Evolutionary conservation across 1,284 basidiomycete genomes (phyloP), one percentile per base, ranked within the genome.

Genomic region (Austropuccinia psidii): DNA sequence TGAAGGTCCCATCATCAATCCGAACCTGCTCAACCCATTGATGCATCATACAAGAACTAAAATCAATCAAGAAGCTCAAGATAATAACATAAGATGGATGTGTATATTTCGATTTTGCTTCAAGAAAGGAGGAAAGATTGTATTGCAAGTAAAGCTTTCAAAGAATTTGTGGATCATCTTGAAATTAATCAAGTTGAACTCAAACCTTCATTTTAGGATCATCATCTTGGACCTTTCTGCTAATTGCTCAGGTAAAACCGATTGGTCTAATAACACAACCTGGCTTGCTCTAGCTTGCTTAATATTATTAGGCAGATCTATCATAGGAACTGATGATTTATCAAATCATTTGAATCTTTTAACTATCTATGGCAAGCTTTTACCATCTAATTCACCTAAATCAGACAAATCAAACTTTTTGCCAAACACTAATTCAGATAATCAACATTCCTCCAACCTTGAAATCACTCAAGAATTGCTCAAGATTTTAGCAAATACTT

Each of bases 191-290:
- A 50, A 9, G 4, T 27, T 35, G 54, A 55, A 27, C 33, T 69
- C 27, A 54, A 69, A 24, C 66, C 66, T 4, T 50, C 29, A 21
- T 47, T 69, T 69, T 29, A 69, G 66, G 31, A 21, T 47, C 41
- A 69, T 69, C 54, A 57, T 58, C 54, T 57, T 35, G 6, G 66
- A 69, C 47, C 54, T 69, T n/a, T 27, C 39, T 21, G 66, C 66
- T 39, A 24, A 69, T 45, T 41, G 52, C 54, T 55, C 52, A 0
- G 66, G 66, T 13, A 47, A 29, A 21, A 69, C 66, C 11, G 54
- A 69, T 21, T 69, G 66, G 66, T 69, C 66, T 27, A 57, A 43
- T 55, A 39, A 69, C 5, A 69, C 68, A 19, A 60, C 54, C 43
- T 50, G 39, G 13, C 41, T 21, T 24, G 68, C 68, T n/a, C 43